Conservation (phyloP, 352 stramenopile species). For the Phytophthora parvispora region DNA sequence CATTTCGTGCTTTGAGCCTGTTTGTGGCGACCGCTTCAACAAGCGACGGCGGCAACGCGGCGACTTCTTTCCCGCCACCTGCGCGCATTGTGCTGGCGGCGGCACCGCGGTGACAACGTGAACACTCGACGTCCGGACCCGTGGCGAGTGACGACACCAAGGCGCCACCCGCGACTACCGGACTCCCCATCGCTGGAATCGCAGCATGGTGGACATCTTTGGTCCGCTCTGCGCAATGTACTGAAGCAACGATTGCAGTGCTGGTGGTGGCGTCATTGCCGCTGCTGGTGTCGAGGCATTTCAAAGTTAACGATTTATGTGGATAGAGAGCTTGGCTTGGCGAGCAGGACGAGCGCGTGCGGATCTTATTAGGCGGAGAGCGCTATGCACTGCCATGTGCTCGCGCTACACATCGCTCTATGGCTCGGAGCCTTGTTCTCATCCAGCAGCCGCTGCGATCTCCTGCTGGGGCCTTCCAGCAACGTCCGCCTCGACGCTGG, state of each 20-base stretch:
- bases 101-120: conserved; percentile 11
- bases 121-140: conserved; percentile 1
- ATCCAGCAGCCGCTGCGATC: conserved; percentile 52
- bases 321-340: neutral
- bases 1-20: too few relatives aligned
- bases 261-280: neutral
- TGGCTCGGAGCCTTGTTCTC: conserved; percentile 53
- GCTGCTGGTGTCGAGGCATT: too few relatives aligned
- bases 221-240: neutral
- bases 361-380: neutral
- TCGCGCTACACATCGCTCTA: conserved; percentile 1
- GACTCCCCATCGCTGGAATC: neutral
- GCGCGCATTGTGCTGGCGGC: too few relatives aligned
- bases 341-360: neutral
- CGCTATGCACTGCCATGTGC: neutral
- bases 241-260: neutral
- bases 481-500: too few relatives aligned
- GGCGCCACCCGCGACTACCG: conserved; percentile 1
- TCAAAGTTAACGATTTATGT: too few relatives aligned
- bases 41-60: conserved; percentile 12
- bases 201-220: too few relatives aligned
- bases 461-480: conserved; percentile 40
- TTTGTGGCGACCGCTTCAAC: conserved; percentile 13
- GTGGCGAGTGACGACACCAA: neutral
- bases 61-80: neutral